Evolutionary conservation across 2,329 filamentous ascomycete species (phyloP).

Genomic region (Alternaria sp.): DNA sequence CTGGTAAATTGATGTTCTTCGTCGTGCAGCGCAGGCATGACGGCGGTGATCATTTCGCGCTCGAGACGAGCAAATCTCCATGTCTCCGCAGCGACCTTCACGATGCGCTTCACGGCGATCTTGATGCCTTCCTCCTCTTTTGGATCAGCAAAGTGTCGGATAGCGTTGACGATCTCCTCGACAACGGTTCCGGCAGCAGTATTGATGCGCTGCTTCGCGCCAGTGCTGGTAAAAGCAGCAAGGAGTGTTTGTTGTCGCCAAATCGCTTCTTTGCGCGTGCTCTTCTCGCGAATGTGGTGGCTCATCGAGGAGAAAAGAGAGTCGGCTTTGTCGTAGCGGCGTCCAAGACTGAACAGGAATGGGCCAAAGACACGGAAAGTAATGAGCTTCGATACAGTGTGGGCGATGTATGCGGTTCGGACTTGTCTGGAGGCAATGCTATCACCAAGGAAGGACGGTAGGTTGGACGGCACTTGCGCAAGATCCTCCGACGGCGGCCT

Average conservation of each 20-base stretch:
- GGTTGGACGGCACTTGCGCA: conserved; percentile 57
- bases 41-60: conserved; percentile 61
- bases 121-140: conserved; percentile 59
- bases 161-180: conserved; percentile 62
- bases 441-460: conserved; percentile 63
- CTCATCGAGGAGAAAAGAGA: conserved; percentile 62
- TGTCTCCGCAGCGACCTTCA: conserved; percentile 64
- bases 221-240: conserved; percentile 62
- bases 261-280: conserved; percentile 62
- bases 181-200: conserved; percentile 62
- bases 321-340: conserved; percentile 62
- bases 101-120: conserved; percentile 59
- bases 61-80: conserved; percentile 65
- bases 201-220: conserved; percentile 63
- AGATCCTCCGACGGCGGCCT: conserved; percentile 58
- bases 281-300: conserved; percentile 63
- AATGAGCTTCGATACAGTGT: conserved; percentile 63
- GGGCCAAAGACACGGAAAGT: conserved; percentile 64
- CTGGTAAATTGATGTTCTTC: conserved; percentile 42
- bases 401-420: conserved; percentile 61
- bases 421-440: conserved; percentile 59
- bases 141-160: conserved; percentile 61
- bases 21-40: conserved; percentile 52
- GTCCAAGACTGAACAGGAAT: conserved; percentile 63
- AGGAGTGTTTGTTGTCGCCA: conserved; percentile 65